These are phyloP conservation scores for Coccomyxa subellipsoidea DNA, from an alignment of 163 green algal genomes.

Conservation along the genomic window DNA sequence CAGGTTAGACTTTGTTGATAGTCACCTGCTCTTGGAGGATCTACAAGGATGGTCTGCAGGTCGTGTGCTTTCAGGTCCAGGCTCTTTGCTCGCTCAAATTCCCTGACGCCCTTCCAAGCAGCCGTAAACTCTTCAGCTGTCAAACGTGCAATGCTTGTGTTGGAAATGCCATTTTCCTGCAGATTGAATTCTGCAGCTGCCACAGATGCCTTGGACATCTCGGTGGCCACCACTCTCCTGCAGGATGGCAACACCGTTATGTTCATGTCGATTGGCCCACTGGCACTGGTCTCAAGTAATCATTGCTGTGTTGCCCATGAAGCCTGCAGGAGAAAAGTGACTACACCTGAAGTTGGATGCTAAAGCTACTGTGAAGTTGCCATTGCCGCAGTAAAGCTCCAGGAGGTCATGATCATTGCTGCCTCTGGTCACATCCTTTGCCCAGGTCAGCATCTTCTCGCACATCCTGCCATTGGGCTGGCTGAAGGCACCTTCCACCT, in stretches of 20 bases:
- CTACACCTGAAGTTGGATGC: slow-evolving; percentile 80
- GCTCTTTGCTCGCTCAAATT: slow-evolving; percentile 15
- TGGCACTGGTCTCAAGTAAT: too few species aligned
- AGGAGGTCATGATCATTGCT: slow-evolving; percentile 58
- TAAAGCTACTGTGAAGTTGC: slow-evolving; percentile 89
- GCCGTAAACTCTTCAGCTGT: slow-evolving; percentile 80
- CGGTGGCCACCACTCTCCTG: slow-evolving; percentile 78
- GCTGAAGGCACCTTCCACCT: slow-evolving; percentile 85
- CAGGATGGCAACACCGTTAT: background rate
- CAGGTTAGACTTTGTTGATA: background rate
- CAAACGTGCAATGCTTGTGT: slow-evolving; percentile 72
- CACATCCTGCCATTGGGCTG: slow-evolving; percentile 89
- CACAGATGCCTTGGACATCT: slow-evolving; percentile 80
- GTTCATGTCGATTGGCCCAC: too few species aligned
- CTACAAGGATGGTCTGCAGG: slow-evolving; percentile 80
- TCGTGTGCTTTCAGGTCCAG: slow-evolving; percentile 18
- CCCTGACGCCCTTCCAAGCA: slow-evolving; percentile 55
- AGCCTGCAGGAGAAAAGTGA: too few species aligned
- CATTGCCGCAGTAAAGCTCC: slow-evolving; percentile 94
- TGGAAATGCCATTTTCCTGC: slow-evolving; percentile 45
- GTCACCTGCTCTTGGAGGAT: slow-evolving; percentile 68
- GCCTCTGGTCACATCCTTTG: slow-evolving; percentile 51
- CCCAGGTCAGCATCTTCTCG: slow-evolving; percentile 87
- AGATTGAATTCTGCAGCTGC: slow-evolving; percentile 75
- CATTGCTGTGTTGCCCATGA: too few species aligned